Evolutionary conservation across 75 land plant genomes (phyloP).

Genomic region (Sequoiadendron giganteum): DNA sequence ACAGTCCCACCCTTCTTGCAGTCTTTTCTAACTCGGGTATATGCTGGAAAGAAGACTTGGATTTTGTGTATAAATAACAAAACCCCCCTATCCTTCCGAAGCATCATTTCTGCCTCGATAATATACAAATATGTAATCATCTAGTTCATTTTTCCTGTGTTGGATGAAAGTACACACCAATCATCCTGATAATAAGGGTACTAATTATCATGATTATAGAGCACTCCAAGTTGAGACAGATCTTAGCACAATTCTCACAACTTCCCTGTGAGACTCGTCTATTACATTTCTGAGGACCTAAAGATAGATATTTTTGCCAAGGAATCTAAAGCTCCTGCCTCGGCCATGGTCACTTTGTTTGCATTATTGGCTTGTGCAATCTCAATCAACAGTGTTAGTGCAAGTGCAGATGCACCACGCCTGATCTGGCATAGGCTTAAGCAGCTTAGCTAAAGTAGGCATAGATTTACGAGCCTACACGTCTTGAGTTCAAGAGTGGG

Average conservation of each 20-base stretch:
- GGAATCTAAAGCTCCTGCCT: slow-evolving; percentile 91
- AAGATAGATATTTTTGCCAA: slow-evolving; percentile 82
- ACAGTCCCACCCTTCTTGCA: slow-evolving; percentile 68
- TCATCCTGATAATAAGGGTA: too few species aligned
- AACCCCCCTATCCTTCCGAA: slow-evolving; percentile 99
- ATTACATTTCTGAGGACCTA: slow-evolving; percentile 86
- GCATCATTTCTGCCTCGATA: slow-evolving; percentile 94
- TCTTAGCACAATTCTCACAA: too few species aligned
- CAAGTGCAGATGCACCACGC: slow-evolving; percentile 83
- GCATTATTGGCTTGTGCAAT: slow-evolving; percentile 75
- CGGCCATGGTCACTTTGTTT: slow-evolving; percentile 86
- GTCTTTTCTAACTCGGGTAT: slow-evolving; percentile 76
- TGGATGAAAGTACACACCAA: neutral
- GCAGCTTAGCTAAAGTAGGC: slow-evolving; percentile 78
- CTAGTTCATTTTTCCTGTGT: slow-evolving; percentile 35
- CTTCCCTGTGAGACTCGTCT: slow-evolving; percentile 69
- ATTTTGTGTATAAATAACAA: slow-evolving; percentile 86
- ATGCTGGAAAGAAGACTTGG: slow-evolving; percentile 63
- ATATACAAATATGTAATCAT: slow-evolving; percentile 91
- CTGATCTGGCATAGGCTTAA: slow-evolving; percentile 93
- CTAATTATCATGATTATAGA: too few species aligned
- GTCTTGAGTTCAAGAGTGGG: too few species aligned
- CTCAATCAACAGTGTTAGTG: slow-evolving; percentile 63
- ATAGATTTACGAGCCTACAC: slow-evolving; percentile 89
- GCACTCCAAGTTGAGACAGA: too few species aligned